Evolutionary conservation across 2,329 filamentous ascomycete species (phyloP), one percentile per base, ranked within the genome.

Genomic region (Aureobasidium uvarum): DNA sequence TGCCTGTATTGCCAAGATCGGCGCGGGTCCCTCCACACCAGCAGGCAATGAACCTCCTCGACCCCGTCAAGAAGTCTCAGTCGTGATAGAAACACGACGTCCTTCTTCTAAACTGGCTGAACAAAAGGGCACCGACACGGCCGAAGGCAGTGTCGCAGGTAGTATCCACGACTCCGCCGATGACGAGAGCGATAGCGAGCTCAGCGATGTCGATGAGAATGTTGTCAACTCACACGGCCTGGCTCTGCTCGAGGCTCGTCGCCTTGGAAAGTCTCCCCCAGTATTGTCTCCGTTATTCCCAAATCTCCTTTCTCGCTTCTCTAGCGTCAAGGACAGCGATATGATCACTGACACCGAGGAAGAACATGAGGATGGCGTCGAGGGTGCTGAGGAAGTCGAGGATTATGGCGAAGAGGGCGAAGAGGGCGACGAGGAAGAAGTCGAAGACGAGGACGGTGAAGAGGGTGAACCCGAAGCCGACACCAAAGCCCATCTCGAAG

Each of bases 141-240:
- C 68, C 5, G 76, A 74, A 20, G 80, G 33, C 20, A 71, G 75
- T 51, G 78, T 69, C 20, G 75, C 78, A 38, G 85, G 80, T 58
- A 87, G 85, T 65, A 81, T 83, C 6, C 81, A 82, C 0, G 84
- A 83, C 6, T 90, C 80, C 56, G 72, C 82, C 0, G 79, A 84
- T 50, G 82, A 81, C 0, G 83, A 84, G 68, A 82, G 84, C 66
- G 83, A 84, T 68, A 83, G 81, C 67, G 83, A 85, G 72, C 73
- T 85, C 2, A 83, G 81, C 65, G 82, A 84, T 70, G 74, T 83
- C 14, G 80, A 81, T 62, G 80, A 81, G 43, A 73, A 69, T 20
- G 69, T 66, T 1, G 69, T 71, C 10, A 69, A 69, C 6, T 66
- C 69, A 20, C 68, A 36, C 10, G 33, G 68, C 65, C 20, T 25